These are phyloP conservation scores for Elsinoe fawcettii DNA, from an alignment of 2,329 filamentous ascomycete species.

Conservation along the genomic window DNA sequence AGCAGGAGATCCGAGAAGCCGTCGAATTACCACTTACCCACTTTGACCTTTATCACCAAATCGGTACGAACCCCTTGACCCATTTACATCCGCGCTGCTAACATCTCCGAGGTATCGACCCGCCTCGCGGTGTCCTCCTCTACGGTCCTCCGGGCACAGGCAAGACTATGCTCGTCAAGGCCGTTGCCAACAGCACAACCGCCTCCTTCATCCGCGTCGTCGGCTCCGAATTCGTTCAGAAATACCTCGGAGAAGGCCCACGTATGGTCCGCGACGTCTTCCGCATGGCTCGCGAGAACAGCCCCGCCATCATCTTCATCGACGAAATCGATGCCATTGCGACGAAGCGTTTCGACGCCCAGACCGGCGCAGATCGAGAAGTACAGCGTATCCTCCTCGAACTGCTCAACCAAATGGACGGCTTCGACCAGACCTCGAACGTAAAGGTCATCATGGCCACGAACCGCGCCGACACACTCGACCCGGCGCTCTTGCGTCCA, in stretches of 20 bases:
- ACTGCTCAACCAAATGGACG: constrained; percentile 98
- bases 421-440: constrained; percentile 97
- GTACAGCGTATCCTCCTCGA: constrained; percentile 97
- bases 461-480: constrained; percentile 93
- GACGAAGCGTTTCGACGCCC: constrained; percentile 97
- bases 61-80: constrained; percentile 33
- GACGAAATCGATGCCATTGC: constrained; percentile 99
- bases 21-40: constrained; percentile 95
- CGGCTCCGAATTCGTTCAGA: constrained; percentile 96
- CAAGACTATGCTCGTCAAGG: constrained; percentile 97
- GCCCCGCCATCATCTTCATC: constrained; percentile 97
- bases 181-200: constrained; percentile 95
- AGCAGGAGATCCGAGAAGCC: constrained; percentile 97
- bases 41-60: constrained; percentile 98
- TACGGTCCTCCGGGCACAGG: constrained; percentile 94
- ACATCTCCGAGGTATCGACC: constrained; percentile 70
- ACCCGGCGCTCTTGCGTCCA: constrained; percentile 87
- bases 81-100: background rate
- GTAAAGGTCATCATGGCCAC: constrained; percentile 99
- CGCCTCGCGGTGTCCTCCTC: constrained; percentile 87
- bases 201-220: constrained; percentile 98
- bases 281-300: constrained; percentile 97
- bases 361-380: constrained; percentile 95
- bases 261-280: constrained; percentile 99
- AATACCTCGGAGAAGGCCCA: constrained; percentile 94